Base-by-base conservation (phyloP, 805 yeast species). In the Kodamaea laetipori region DNA sequence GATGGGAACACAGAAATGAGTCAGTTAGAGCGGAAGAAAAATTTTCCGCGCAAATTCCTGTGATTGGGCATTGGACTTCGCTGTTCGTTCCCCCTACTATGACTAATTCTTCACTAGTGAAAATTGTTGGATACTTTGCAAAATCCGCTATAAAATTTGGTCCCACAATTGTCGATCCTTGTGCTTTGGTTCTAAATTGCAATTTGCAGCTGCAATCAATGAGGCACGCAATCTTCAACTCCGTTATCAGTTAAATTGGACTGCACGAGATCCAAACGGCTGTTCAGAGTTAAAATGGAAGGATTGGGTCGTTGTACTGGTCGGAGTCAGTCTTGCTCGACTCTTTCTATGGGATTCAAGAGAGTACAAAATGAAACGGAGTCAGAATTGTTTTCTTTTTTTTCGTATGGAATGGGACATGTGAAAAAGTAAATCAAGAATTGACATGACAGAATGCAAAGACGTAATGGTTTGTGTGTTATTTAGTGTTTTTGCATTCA, bases 1-100 rank as follows among this genome's bases (percentile, higher is more conserved):
- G 27, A 23, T 35, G 27, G 38, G 38, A 12, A 35, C 27, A 34
- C 13, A 9, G 15, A 35, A n/a, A 35, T 35, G 38, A 35, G 38
- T 35, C 38, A 35, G 17, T 13, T 7, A 8, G 27, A 15, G 17
- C 34, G 15, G 17, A 13, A 15, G 38, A 35, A 35, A 35, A 35
- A 16, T 35, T 35, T 35, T 35, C 38, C 38, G 38, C n/a, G 11
- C 19, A 9, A 13, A 12, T 11, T 23, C 28, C 18, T 35, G 13
- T 35, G 38, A 35, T 35, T 35, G 38, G 38, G 28, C 13, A 8
- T 8, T 21, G 24, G 24, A 21, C 8, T 8, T 21, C 17, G 38
- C 27, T 35, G 27, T 18, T 21, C 27, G 25, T 34, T 6, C 16
- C 24, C 27, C 38, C 27, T 35, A 19, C 11, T 35, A 35, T 35